Base-by-base conservation (phyloP, 371 early-diverging fungal species). In the Mucor piriformis region DNA sequence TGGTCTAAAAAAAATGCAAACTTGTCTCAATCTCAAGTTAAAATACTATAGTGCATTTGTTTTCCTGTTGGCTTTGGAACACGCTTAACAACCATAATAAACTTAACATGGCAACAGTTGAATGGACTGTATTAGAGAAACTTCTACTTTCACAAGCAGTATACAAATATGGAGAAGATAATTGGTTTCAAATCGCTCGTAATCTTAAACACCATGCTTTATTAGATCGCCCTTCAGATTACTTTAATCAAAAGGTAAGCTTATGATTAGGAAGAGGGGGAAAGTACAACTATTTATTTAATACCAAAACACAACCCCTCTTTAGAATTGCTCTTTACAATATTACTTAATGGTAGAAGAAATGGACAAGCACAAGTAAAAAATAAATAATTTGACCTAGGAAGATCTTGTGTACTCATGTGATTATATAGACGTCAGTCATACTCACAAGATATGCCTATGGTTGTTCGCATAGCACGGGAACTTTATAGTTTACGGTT, bases 101-200 rank as follows among this genome's bases (percentile, higher is more conserved):
- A 15, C 16, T 20, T 11, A 52, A 34, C 13, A 64, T 64, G 64
- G 38, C 64, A 34, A 59, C 64, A 10, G 23, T 44, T n/a, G 67
- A 66, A 54, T 87, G 87, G 87, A 76, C 84, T 11, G 63, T 76
- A 11, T 74, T 87, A 50, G 89, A 88, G 54, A 83, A 82, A 42
- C 64, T 87, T 18, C 59, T 88, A 12, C 74, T 88, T 15, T 83
- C 77, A 18, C 89, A 88, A 59, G 77, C 85, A 32, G 88, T 87
- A 35, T 83, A 85, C 65, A 85, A 85, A 55, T 76, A 77, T 69
- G 84, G 87, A n/a, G 86, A 82, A 61, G 81, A 82, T 46, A 79
- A 81, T 51, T 88, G 87, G 87, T 67, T 76, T 16, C 74, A 80
- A 23, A 79, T 87, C 43, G 76, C 85, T 27, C 74, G 78, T 32